Evolutionary conservation across 2,329 filamentous ascomycete genomes (phyloP), one percentile per base, ranked within the genome.

Genomic region (Didymella lethalis): DNA sequence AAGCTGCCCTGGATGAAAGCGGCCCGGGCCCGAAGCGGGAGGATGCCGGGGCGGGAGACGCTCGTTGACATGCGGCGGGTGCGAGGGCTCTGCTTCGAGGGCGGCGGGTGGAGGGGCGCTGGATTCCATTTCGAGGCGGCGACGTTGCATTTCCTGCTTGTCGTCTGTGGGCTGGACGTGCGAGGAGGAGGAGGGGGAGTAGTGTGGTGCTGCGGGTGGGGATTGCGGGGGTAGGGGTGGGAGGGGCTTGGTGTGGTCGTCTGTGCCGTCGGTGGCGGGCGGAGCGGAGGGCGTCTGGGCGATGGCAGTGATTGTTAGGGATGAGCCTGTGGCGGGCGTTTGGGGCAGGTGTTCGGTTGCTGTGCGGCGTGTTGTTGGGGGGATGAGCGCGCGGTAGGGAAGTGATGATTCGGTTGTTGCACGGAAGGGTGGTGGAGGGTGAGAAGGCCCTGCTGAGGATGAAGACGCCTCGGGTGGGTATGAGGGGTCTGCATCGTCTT

Each of bases 71-170:
- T 69, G 67, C 23, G 64, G 68, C 18, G 64, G 64, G 23, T 59
- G 62, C 6, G 65, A 64, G 16, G 61, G 46, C 18, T 59, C 67
- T 7, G 54, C 66, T 7, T 56, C 63, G 12, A 70, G 67, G 4
- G 70, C 66, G 2, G 71, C 66, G 2, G 57, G 65, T 1, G 72
- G 70, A 2, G 81, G 80, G 4, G 77, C 78, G 38, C 80, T 82
- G 8, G 73, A 70, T 44, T 79, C 77, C 61, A 76, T 65, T 62
- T 79, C 69, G 4, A 82, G 64, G 47, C 77, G 70, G 8, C 75
- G 73, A 16, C 78, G 70, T 49, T 93, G 90, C 7, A 92, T 79
- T 72, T 96, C 92, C 66, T 89, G 87, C 74, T 96, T 95, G 75
- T 96, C 93, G 54, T 95, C 91, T 14, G 77, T 80, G 3, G 78